Conservation (phyloP, 2,329 filamentous ascomycete genomes). For the Colletotrichum sp. region DNA sequence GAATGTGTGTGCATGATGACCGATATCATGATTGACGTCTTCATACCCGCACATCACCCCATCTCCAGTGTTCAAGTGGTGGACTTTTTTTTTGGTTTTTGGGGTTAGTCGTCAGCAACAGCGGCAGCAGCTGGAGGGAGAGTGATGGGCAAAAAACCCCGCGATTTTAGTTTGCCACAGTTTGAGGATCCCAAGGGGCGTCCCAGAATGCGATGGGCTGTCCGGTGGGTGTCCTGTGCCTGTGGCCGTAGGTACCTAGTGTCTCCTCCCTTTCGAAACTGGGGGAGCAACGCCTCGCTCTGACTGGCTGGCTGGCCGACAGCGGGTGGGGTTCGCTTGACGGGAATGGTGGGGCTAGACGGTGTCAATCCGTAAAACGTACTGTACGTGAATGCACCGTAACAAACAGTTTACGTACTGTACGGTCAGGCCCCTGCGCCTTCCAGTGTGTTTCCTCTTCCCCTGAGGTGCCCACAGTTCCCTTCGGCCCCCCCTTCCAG, state of each 20-base stretch:
- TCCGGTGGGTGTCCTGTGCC: background rate
- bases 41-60: background rate
- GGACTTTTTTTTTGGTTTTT: background rate
- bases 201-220: background rate
- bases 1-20: background rate
- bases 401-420: background rate
- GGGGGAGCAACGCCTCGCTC: background rate
- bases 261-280: conserved; percentile 19
- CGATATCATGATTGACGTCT: background rate
- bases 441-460: background rate
- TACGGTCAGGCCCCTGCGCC: background rate
- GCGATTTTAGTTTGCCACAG: conserved; percentile 18
- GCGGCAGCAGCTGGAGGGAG: background rate
- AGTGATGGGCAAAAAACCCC: background rate
- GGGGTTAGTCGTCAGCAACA: background rate
- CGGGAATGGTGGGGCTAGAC: background rate
- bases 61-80: background rate
- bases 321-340: background rate
- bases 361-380: background rate
- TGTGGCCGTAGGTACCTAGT: background rate
- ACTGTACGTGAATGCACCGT: background rate
- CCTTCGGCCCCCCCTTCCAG: background rate
- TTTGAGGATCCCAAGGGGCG: conserved; percentile 9
- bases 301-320: background rate
- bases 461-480: background rate